Evolutionary conservation across 2,329 filamentous ascomycete genomes (phyloP), one percentile per base, ranked within the genome.

Genomic region (Fusarium tjaetaba): DNA sequence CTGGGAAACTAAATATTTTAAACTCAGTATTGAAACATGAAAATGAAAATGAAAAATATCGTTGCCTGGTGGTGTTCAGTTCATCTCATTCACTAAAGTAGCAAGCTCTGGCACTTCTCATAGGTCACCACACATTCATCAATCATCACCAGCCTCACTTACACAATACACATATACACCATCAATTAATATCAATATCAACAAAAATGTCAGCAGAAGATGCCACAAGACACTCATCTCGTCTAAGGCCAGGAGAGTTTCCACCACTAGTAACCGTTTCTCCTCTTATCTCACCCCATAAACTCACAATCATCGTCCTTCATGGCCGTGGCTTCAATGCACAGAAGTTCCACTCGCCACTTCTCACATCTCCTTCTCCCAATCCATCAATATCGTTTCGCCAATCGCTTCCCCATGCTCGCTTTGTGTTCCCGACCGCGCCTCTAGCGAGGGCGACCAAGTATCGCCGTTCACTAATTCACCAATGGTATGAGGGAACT

Each of bases 361-460:
- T 88, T 7, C 80, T 88, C 10, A 66, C 79, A 10, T 72, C 75
- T 8, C 56, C 71, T 22, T 62, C 60, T 26, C 26, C 42, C 4
- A 26, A 26, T 4, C 9, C 45, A 43, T 43, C 38, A 30, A 61
- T 32, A 13, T 80, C 79, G 1, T 75, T 85, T n/a, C 77, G 61
- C 18, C 74, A 77, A 10, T 72, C 77, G 7, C 82, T 88, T 15
- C 82, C 85, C 0, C 70, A 85, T 53, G 82, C 84, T 6, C 86
- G 84, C 52, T 85, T 89, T 67, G 77, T 89, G 49, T 88, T 89
- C 72, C 87, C 86, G 6, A 85, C 84, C 0, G 87, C 88, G 1
- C 82, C 84, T 18, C 75, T 80, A 10, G 71, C 72, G 14, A 70
- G 81, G 14, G 80, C 81, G 13, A 73, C 71, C 36, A 78, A 81